phyloP scores from a whole-genome alignment of 306 rosid genomes.

The Mucuna pruriens region DNA sequence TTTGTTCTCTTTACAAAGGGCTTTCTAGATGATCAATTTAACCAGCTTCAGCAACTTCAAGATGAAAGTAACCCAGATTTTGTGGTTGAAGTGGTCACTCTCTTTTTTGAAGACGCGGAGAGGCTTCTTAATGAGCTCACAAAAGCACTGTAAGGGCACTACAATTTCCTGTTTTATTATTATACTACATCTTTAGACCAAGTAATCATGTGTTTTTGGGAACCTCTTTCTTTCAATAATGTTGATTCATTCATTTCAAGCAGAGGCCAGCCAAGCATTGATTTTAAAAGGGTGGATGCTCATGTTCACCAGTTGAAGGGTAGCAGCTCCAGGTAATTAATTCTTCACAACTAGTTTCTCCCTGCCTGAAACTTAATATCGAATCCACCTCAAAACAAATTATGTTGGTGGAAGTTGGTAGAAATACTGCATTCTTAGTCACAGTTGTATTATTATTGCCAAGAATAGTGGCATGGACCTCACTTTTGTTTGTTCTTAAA shows the following conservation, averaged over 20 bases:
- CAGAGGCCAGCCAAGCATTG: slow-evolving; percentile 60
- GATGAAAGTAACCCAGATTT: slow-evolving; percentile 87
- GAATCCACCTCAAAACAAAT: not conserved
- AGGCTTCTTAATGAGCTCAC: slow-evolving; percentile 73
- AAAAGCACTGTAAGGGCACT: slow-evolving; percentile 57
- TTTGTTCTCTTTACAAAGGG: slow-evolving; percentile 50
- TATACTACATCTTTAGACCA: not conserved
- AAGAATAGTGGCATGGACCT: not conserved
- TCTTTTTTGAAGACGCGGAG: slow-evolving; percentile 76
- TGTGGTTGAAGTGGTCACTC: slow-evolving; percentile 79
- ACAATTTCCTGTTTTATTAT: not conserved
- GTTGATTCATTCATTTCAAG: slow-evolving; percentile 9
- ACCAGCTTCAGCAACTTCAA: slow-evolving; percentile 75
- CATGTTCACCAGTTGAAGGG: slow-evolving; percentile 93
- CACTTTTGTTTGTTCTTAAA: not conserved
- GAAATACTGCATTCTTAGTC: not conserved
- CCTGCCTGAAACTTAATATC: not conserved
- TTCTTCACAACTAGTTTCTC: not conserved
- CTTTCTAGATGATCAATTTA: slow-evolving; percentile 74
- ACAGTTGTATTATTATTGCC: not conserved
- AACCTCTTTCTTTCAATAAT: not conserved
- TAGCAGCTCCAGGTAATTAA: slow-evolving; percentile 83
- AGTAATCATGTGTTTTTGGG: not conserved
- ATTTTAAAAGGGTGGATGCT: slow-evolving; percentile 72
- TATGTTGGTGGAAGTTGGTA: not conserved